Evolutionary conservation across 2,329 filamentous ascomycete genomes (phyloP).

Genomic region (Xylariaceae sp.): DNA sequence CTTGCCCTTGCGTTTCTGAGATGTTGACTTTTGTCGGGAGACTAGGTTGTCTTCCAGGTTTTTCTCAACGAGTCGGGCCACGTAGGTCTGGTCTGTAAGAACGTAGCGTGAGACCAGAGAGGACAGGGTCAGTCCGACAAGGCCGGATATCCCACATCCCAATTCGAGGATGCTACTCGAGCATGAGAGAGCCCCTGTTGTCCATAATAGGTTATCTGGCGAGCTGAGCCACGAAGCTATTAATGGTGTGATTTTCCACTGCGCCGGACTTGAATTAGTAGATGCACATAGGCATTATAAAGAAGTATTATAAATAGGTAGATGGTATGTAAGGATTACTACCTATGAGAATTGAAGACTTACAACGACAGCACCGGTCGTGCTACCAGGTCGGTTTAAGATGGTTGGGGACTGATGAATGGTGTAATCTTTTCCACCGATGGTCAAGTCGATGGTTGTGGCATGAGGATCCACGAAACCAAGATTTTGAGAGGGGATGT

Average conservation of each 20-base stretch:
- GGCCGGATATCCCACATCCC: conserved; percentile 78
- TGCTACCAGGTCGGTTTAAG: conserved; percentile 65
- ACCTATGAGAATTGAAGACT: not conserved
- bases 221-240: conserved; percentile 75
- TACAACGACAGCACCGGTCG: conserved; percentile 68
- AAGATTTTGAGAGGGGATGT: conserved; percentile 68
- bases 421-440: conserved; percentile 64
- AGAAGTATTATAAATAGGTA: too few relatives aligned
- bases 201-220: conserved; percentile 57
- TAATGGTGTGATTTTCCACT: conserved; percentile 80
- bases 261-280: not conserved
- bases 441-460: conserved; percentile 56
- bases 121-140: conserved; percentile 66
- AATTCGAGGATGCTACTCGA: conserved; percentile 68
- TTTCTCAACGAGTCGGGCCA: conserved; percentile 66
- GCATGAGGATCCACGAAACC: conserved; percentile 78
- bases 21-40: conserved; percentile 7
- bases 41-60: conserved; percentile 63
- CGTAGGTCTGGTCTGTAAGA: conserved; percentile 84
- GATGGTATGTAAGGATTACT: too few relatives aligned
- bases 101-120: conserved; percentile 60
- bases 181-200: conserved; percentile 44
- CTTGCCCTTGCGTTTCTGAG: conserved; percentile 24
- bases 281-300: too few relatives aligned
- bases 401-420: conserved; percentile 81